These are phyloP conservation scores for Amoebophrya sp. DNA, from an alignment of 169 alveolate species.

Conservation along the genomic window DNA sequence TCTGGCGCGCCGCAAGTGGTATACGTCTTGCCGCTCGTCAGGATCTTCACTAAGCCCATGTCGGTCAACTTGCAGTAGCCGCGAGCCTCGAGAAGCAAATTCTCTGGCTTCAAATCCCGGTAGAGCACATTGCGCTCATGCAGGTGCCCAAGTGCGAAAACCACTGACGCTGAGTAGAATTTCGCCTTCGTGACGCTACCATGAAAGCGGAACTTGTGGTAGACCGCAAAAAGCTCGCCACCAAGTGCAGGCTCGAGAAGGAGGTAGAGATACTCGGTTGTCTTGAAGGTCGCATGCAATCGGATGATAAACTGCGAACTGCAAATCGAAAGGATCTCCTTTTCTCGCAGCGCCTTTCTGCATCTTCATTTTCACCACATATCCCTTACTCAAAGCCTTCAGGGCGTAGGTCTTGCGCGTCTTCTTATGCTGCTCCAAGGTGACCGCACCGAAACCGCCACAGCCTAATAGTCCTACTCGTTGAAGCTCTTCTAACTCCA, in stretches of 20 bases:
- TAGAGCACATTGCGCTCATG: slow-evolving; percentile 21
- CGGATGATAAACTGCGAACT: not conserved
- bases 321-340: not conserved
- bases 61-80: slow-evolving; percentile 44
- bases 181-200: not conserved
- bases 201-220: not conserved
- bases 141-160: not conserved
- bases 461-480: slow-evolving; percentile 44
- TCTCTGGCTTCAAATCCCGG: slow-evolving; percentile 45
- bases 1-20: slow-evolving; percentile 46
- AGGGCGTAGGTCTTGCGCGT: slow-evolving; percentile 29
- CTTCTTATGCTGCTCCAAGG: slow-evolving; percentile 34
- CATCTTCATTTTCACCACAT: not conserved
- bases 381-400: slow-evolving; percentile 46
- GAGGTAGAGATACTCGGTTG: not conserved
- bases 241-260: not conserved
- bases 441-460: slow-evolving; percentile 45
- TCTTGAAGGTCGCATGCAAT: not conserved
- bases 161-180: not conserved
- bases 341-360: not conserved
- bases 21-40: slow-evolving; percentile 38
- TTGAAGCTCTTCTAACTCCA: slow-evolving; percentile 29
- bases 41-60: slow-evolving; percentile 47
- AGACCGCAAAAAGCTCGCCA: not conserved
- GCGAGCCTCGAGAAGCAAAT: slow-evolving; percentile 34